Evolutionary conservation across 2,329 filamentous ascomycete genomes (phyloP), one percentile per base, ranked within the genome.

Genomic region (Neocucurbitaria cava): DNA sequence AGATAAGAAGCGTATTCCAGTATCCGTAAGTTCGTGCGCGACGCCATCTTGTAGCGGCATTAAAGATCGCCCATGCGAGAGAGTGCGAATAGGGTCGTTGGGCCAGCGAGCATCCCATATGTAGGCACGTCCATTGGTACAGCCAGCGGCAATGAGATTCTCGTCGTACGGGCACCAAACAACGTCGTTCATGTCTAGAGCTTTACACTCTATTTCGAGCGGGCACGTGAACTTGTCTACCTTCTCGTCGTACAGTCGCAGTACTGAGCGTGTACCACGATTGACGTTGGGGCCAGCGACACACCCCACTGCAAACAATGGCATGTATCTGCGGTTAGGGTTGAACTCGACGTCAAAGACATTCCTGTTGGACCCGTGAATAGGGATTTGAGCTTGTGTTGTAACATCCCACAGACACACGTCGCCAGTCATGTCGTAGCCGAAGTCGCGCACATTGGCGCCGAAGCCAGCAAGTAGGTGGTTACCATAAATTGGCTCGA

Each of bases 321-420:
- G 66, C 7, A 58, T 72, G 3, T 15, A n/a, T 23, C 50, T 54
- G 10, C 63, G 53, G 10, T 52, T 57, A 0, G 82, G 80, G 61
- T 86, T 84, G 80, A 85, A 88, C 1, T 82, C 77, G 1, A 83
- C 73, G 58, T 87, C 85, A 61, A 86, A 87, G 0, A 87, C 79
- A 53, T 83, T 84, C 31, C 81, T 80, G 1, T 80, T 79, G 15
- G 78, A 77, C 1, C 80, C 79, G 10, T 72, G 69, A 0, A 86
- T 67, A n/a, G 72, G 61, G 1, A 83, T 58, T 21, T 75, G 63
- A 9, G 69, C 61, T 3, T 75, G 70, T 30, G 80, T 77, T 13
- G 72, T 65, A 3, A 85, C 62, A 55, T 82, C 78, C 83, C 83
- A 88, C 1, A 86, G 59, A 36, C 78, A 81, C 9, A 85, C 76